These are phyloP conservation scores for Silybum marianum DNA, from an alignment of 129 eudicot species.

Conservation along the genomic window DNA sequence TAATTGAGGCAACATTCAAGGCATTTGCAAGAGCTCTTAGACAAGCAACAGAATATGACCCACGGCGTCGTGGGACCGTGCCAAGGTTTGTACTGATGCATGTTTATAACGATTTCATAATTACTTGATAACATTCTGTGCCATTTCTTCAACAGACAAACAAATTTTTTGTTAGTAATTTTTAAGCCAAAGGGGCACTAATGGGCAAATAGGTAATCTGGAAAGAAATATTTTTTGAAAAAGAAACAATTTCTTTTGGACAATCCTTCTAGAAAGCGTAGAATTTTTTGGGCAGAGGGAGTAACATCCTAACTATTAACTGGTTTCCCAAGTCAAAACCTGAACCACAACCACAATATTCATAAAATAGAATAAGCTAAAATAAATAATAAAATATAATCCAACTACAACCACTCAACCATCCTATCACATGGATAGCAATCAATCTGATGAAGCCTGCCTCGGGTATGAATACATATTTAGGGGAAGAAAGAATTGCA, in stretches of 20 bases:
- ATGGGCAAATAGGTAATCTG: neutral
- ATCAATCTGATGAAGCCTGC: neutral
- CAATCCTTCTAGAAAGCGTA: neutral
- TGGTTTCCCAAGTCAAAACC: too few species aligned
- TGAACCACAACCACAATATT: too few species aligned
- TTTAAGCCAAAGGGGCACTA: neutral
- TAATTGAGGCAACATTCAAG: slow-evolving; percentile 96
- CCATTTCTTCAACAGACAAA: neutral
- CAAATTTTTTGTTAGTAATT: neutral
- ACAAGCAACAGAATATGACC: slow-evolving; percentile 91
- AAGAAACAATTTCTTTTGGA: neutral
- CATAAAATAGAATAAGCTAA: too few species aligned
- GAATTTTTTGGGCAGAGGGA: neutral
- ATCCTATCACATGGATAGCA: neutral
- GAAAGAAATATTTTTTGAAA: neutral
- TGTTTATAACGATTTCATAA: neutral
- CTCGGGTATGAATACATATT: neutral
- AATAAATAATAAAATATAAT: too few species aligned
- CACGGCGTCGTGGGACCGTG: slow-evolving; percentile 74
- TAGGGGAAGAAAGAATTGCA: neutral
- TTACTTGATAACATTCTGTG: neutral
- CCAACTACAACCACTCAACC: neutral
- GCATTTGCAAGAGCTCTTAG: slow-evolving; percentile 99
- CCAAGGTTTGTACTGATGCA: slow-evolving; percentile 55
- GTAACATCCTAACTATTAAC: neutral